Conservation (phyloP, 805 yeast species). For the Phaffomyces antillensis region DNA sequence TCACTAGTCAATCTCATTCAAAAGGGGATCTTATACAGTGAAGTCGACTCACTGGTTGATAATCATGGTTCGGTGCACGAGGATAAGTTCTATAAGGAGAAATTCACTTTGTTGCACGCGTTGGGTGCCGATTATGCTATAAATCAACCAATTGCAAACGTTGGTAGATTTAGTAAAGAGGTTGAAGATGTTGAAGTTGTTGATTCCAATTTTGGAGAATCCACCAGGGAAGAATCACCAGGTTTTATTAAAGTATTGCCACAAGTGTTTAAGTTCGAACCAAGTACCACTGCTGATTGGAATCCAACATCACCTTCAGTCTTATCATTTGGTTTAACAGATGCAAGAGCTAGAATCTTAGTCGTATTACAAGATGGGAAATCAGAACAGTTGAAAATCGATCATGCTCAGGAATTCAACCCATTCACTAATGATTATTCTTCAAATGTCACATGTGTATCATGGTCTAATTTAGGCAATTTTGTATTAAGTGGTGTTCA, state of each 20-base stretch:
- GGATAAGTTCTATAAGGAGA: slow-evolving; percentile 13
- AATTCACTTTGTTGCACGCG: slow-evolving; percentile 50
- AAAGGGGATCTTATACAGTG: slow-evolving; percentile 74
- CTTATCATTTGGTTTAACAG: slow-evolving; percentile 49
- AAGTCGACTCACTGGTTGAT: slow-evolving; percentile 52
- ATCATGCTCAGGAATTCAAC: slow-evolving; percentile 28
- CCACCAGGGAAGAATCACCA: slow-evolving; percentile 12
- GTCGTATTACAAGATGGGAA: slow-evolving; percentile 26
- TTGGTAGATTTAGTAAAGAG: slow-evolving; percentile 25
- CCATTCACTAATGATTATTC: slow-evolving; percentile 3
- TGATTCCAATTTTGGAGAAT: slow-evolving; percentile 3
- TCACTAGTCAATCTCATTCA: slow-evolving; percentile 77
- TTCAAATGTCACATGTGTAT: slow-evolving; percentile 27
- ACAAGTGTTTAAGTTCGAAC: slow-evolving; percentile 32
- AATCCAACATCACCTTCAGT: slow-evolving; percentile 40
- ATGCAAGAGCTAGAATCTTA: slow-evolving; percentile 39
- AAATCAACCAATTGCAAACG: slow-evolving; percentile 23
- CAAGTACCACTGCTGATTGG: slow-evolving; percentile 47
- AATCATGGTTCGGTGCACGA: slow-evolving; percentile 27
- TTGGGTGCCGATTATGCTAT: slow-evolving; percentile 35
- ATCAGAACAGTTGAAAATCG: slow-evolving; percentile 12
- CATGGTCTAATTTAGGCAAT: slow-evolving; percentile 68
- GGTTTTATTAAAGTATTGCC: slow-evolving; percentile 30
- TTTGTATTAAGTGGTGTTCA: slow-evolving; percentile 55
- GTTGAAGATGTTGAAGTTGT: slow-evolving; percentile 1